Evolutionary conservation across 78 protist species (phyloP).

Genomic region (Isochrysis galbana): DNA sequence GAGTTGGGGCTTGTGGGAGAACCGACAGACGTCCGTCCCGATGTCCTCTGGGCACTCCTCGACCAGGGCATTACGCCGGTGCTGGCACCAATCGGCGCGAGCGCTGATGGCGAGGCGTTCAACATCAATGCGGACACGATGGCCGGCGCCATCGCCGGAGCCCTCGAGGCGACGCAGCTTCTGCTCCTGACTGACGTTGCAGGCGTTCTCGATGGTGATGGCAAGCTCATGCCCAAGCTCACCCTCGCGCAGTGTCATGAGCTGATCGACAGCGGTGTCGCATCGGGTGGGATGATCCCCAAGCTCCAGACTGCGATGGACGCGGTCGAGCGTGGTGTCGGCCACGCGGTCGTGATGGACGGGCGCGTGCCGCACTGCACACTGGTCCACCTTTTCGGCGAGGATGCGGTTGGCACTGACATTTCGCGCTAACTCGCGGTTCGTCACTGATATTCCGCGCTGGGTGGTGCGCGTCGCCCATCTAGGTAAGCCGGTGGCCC

Average conservation of each 20-base stretch:
- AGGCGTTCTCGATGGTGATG: background rate
- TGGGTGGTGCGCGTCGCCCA: too few relatives aligned
- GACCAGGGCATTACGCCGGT: background rate
- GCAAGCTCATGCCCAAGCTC: background rate
- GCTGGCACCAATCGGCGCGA: background rate
- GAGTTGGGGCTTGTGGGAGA: slow-evolving; percentile 5
- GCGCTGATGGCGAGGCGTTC: background rate
- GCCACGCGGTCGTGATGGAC: background rate
- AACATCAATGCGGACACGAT: slow-evolving; percentile 26
- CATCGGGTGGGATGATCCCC: slow-evolving; percentile 16
- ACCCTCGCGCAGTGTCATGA: background rate
- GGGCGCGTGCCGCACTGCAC: background rate
- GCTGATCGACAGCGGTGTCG: background rate
- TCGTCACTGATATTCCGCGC: too few relatives aligned
- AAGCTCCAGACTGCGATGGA: background rate
- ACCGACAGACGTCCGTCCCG: background rate
- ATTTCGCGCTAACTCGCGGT: background rate
- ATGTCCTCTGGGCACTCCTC: background rate
- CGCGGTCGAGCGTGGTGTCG: background rate
- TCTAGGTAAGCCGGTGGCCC: too few relatives aligned
- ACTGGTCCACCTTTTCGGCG: background rate
- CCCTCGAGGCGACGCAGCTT: background rate
- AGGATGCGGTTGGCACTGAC: background rate
- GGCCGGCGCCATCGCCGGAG: slow-evolving; percentile 6
- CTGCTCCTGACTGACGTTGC: slow-evolving; percentile 16